phyloP scores from a whole-genome alignment of 1,139 yeast genomes.

The Sugiyamaella japonica region DNA sequence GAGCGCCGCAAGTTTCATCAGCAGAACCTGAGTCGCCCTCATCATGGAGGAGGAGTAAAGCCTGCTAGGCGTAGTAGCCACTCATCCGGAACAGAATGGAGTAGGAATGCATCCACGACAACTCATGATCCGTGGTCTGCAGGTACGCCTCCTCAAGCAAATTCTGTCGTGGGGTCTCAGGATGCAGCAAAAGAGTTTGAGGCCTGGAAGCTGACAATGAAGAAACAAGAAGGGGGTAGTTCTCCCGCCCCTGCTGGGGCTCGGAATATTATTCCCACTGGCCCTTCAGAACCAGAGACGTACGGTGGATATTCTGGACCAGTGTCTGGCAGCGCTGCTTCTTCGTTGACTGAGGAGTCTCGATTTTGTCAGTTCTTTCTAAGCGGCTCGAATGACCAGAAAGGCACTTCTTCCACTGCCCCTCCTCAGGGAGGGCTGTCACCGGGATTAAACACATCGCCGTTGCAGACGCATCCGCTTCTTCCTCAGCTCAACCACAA shows the following conservation, averaged over 20 bases:
- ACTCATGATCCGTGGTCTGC: conserved; percentile 2
- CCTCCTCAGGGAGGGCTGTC: not conserved
- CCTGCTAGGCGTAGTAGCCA: conserved; percentile 14
- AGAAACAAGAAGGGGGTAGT: not conserved
- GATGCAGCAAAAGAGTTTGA: conserved; percentile 26
- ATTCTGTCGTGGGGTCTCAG: conserved; percentile 15
- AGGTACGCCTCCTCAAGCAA: not conserved
- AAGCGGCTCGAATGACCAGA: not conserved
- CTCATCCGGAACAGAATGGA: conserved; percentile 9
- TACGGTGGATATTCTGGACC: conserved; percentile 10
- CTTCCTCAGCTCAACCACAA: conserved; percentile 13
- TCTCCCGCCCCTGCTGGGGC: not conserved
- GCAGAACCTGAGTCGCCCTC: conserved; percentile 8
- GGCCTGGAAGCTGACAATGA: conserved; percentile 22
- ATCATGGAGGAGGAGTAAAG: conserved; percentile 1
- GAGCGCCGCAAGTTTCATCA: conserved; percentile 16
- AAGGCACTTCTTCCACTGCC: not conserved
- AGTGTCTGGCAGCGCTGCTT: conserved; percentile 10
- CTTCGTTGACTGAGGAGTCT: conserved; percentile 14
- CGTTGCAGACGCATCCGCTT: not conserved
- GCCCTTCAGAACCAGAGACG: conserved; percentile 5
- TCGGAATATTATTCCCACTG: not conserved
- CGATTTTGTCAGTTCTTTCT: conserved; percentile 16
- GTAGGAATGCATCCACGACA: not conserved
- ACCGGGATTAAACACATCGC: not conserved